Percentiles rank a stretch among this genome's conserved stretches.
Evolutionary conservation across 768 basidiomycete species (phyloP).

Genomic region (Tremella fuciformis): DNA sequence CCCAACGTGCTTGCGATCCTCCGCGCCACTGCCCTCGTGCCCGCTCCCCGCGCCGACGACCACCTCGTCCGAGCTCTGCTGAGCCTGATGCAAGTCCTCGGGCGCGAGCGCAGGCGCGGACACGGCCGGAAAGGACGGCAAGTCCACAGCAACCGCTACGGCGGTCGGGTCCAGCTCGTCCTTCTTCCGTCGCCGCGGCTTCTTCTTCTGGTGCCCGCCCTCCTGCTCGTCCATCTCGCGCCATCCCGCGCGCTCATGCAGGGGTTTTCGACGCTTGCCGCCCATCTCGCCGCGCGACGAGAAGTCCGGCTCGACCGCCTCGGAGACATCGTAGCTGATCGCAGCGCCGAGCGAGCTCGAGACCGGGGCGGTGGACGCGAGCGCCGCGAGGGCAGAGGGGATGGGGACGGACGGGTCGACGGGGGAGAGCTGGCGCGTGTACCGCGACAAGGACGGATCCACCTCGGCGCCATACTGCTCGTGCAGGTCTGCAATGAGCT

Average conservation of each 20-base stretch:
- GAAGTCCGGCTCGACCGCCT: neutral
- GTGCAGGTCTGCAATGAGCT: too few species aligned
- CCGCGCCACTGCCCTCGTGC: neutral
- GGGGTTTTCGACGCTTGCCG: constrained; percentile 39
- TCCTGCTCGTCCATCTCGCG: constrained; percentile 38
- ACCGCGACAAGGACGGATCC: too few species aligned
- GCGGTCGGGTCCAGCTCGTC: constrained; percentile 1
- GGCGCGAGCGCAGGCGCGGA: too few species aligned
- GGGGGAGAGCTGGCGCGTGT: constrained; percentile 2
- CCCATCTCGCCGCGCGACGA: constrained; percentile 37
- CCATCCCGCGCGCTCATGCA: constrained; percentile 42
- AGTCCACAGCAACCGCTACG: too few species aligned
- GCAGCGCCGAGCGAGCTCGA: neutral
- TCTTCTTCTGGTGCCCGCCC: constrained; percentile 9
- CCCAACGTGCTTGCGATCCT: constrained; percentile 1
- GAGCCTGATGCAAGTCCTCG: constrained; percentile 12
- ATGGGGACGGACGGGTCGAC: constrained; percentile 2
- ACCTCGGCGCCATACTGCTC: too few species aligned
- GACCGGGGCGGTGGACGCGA: neutral
- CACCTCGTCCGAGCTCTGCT: constrained; percentile 4
- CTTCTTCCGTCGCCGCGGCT: constrained; percentile 3
- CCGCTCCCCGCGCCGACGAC: constrained; percentile 3
- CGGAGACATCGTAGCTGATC: neutral
- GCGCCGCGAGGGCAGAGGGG: constrained; percentile 8
- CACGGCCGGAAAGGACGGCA: too few species aligned